These are phyloP conservation scores for Leptodontidium sp. DNA, from an alignment of 2,329 filamentous ascomycete species.

Conservation along the genomic window DNA sequence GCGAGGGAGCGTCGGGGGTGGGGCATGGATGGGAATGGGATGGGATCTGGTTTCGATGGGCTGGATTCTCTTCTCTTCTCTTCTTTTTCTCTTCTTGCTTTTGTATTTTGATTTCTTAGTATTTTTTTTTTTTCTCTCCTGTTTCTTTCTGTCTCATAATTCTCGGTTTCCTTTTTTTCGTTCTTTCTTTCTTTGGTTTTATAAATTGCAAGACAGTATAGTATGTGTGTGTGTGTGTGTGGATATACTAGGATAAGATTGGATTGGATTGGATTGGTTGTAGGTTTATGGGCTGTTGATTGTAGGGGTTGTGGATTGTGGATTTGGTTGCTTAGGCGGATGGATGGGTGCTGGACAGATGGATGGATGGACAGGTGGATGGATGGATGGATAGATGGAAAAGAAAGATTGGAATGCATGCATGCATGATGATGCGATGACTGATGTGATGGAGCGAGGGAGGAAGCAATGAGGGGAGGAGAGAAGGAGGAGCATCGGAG, in stretches of 20 bases:
- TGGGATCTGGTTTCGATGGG: slow-evolving; percentile 25
- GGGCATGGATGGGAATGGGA: slow-evolving; percentile 5
- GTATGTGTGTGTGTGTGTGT: slow-evolving; percentile 5
- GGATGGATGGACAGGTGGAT: neutral
- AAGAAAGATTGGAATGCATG: slow-evolving; percentile 8
- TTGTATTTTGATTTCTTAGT: no score
- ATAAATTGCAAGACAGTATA: slow-evolving; percentile 8
- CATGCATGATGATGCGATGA: slow-evolving; percentile 18
- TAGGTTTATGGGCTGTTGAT: slow-evolving; percentile 15
- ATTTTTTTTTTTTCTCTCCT: no score
- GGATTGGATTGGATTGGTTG: slow-evolving; percentile 1
- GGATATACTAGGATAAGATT: neutral
- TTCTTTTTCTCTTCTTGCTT: no score
- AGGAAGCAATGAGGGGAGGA: slow-evolving; percentile 6
- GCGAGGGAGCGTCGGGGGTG: slow-evolving; percentile 37
- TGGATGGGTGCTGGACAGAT: neutral
- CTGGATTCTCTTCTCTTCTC: slow-evolving; percentile 7
- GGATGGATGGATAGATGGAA: neutral
- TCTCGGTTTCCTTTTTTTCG: slow-evolving; percentile 8
- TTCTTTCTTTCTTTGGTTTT: slow-evolving; percentile 13
- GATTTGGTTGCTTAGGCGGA: neutral
- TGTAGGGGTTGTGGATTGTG: neutral
- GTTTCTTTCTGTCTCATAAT: slow-evolving; percentile 30
- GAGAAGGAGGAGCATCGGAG: neutral
- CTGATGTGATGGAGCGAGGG: slow-evolving; percentile 13